A percentile compares a stretch with the other conserved stretches of the same genome.
Evolutionary conservation across 1,284 basidiomycete species (phyloP).

Genomic region (Hypsizygus ulmarius): DNA sequence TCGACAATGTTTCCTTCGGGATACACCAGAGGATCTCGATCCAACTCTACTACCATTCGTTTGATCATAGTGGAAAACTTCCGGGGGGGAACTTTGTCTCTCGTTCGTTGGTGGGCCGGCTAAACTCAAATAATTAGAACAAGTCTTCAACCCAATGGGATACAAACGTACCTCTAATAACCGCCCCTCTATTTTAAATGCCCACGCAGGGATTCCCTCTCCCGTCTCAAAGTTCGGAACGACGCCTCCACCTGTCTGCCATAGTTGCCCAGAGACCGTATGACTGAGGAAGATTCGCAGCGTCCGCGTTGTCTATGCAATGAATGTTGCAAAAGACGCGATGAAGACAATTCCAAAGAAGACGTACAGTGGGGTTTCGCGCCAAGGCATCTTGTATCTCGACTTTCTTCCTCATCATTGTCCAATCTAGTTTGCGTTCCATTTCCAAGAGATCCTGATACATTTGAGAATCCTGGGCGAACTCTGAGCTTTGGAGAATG

Average conservation of each 20-base stretch:
- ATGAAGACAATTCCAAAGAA: not conserved
- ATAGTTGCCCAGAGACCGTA: slow-evolving; percentile 81
- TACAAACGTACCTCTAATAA: slow-evolving; percentile 64
- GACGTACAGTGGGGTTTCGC: slow-evolving; percentile 54
- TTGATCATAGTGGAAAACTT: slow-evolving; percentile 90
- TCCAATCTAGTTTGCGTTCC: slow-evolving; percentile 95
- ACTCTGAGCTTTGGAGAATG: slow-evolving; percentile 63
- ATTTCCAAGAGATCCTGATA: slow-evolving; percentile 85
- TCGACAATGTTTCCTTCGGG: slow-evolving; percentile 81
- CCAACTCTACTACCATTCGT: slow-evolving; percentile 83
- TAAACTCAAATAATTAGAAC: slow-evolving; percentile 25
- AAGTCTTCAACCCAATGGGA: not conserved
- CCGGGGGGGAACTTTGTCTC: slow-evolving; percentile 64
- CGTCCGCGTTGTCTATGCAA: slow-evolving; percentile 77
- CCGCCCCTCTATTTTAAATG: slow-evolving; percentile 85
- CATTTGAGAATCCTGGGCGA: slow-evolving; percentile 80
- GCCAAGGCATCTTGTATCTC: slow-evolving; percentile 84
- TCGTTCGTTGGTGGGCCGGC: slow-evolving; percentile 58
- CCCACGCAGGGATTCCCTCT: slow-evolving; percentile 88
- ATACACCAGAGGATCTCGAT: slow-evolving; percentile 80
- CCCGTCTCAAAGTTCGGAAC: slow-evolving; percentile 56
- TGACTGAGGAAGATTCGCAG: slow-evolving; percentile 89
- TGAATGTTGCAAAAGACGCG: slow-evolving; percentile 3
- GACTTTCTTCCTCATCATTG: slow-evolving; percentile 84
- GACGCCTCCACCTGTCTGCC: slow-evolving; percentile 62